phyloP scores from a whole-genome alignment of 352 stramenopile species.

The Globisporangium splendens region DNA sequence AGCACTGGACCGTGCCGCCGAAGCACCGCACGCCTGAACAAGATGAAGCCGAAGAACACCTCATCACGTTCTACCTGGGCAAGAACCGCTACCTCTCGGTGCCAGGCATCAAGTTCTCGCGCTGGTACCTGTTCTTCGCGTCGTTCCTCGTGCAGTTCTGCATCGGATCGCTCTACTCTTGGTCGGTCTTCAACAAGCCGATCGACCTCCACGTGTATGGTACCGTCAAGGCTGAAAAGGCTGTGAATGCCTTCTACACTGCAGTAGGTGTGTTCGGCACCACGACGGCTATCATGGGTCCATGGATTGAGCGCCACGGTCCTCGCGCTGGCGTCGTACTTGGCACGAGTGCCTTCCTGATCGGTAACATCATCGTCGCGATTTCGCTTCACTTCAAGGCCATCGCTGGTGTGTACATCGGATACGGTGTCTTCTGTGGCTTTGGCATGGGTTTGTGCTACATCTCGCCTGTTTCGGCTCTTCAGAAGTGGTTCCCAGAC shows the following conservation, averaged over 20 bases:
- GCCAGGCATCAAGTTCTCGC: constrained; percentile 43
- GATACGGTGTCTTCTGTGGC: constrained; percentile 62
- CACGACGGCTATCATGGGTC: constrained; percentile 58
- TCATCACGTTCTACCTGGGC: constrained; percentile 47
- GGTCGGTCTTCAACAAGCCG: constrained; percentile 72
- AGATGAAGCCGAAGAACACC: constrained; percentile 48
- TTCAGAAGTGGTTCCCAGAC: constrained; percentile 82
- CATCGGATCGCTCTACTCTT: constrained; percentile 72
- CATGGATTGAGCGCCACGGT: constrained; percentile 63
- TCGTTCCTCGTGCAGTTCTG: constrained; percentile 70
- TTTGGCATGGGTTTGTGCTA: constrained; percentile 71
- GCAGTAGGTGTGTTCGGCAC: constrained; percentile 56
- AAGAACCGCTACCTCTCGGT: constrained; percentile 48
- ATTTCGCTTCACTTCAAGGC: constrained; percentile 47
- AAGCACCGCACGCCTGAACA: constrained; percentile 40
- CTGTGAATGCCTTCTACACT: constrained; percentile 76
- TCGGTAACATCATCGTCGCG: constrained; percentile 41
- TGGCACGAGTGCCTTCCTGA: constrained; percentile 46
- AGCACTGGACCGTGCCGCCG: constrained; percentile 49
- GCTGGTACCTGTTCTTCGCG: constrained; percentile 64
- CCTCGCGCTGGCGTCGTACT: constrained; percentile 46
- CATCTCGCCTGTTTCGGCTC: constrained; percentile 67
- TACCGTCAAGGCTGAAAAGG: constrained; percentile 42
- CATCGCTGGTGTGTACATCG: constrained; percentile 54
- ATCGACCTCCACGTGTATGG: constrained; percentile 54